Conservation (phyloP, 768 basidiomycete species). For the Rhizopogon vesiculosus region DNA sequence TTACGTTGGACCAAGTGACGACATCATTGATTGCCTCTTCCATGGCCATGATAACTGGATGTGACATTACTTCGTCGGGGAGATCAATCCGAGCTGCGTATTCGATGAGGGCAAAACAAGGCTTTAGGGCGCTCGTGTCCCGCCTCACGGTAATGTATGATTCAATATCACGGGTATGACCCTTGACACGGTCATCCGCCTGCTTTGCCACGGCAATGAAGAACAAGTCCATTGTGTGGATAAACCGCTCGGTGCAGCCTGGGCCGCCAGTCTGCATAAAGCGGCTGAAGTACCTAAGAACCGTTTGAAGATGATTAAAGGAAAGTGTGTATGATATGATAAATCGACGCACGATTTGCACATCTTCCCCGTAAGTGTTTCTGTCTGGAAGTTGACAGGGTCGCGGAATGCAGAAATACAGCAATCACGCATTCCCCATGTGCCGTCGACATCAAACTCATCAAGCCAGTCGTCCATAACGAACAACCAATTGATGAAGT, state of each 20-base stretch:
- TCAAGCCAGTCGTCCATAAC: constrained; percentile 36
- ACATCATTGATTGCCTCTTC: constrained; percentile 47
- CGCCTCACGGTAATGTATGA: constrained; percentile 50
- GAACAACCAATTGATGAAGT: constrained; percentile 45
- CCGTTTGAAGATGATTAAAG: not conserved
- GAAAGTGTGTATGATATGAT: not conserved
- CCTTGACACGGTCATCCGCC: constrained; percentile 36
- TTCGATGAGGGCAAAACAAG: constrained; percentile 48
- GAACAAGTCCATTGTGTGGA: constrained; percentile 37
- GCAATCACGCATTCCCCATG: constrained; percentile 24
- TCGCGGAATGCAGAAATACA: constrained; percentile 27
- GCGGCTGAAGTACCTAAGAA: constrained; percentile 33
- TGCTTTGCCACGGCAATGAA: constrained; percentile 38
- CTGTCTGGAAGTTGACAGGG: constrained; percentile 21
- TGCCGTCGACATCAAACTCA: constrained; percentile 28
- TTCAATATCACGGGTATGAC: constrained; percentile 40
- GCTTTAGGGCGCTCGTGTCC: constrained; percentile 49
- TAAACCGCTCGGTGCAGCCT: constrained; percentile 36
- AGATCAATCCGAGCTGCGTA: constrained; percentile 49
- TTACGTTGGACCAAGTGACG: constrained; percentile 44
- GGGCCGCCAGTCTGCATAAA: constrained; percentile 33
- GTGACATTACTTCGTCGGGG: constrained; percentile 48
- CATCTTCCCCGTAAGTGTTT: constrained; percentile 26
- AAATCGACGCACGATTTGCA: constrained; percentile 28
- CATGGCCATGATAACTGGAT: constrained; percentile 43